phyloP scores from a whole-genome alignment of 1,139 yeast genomes.

The Kodamaea anthophila region DNA sequence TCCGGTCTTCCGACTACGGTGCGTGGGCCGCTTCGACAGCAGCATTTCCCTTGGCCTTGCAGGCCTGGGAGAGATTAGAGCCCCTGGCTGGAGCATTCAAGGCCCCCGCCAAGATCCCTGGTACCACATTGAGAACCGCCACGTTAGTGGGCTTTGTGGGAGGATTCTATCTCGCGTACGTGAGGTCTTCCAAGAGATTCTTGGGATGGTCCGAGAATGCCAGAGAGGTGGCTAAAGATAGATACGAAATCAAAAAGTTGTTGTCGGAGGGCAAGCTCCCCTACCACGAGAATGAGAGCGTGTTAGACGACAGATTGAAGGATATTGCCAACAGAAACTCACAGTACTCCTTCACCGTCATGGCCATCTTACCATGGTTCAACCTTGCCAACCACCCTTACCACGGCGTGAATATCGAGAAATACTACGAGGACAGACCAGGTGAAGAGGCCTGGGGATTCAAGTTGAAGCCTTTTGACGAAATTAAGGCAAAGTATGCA shows the following conservation, averaged over 20 bases:
- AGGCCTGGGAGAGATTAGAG: conserved; percentile 58
- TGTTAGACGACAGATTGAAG: conserved; percentile 64
- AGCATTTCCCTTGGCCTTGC: conserved; percentile 57
- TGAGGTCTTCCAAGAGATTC: conserved; percentile 61
- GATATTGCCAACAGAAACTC: conserved; percentile 78
- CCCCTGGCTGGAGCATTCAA: conserved; percentile 57
- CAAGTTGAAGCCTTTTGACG: conserved; percentile 39
- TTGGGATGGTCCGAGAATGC: conserved; percentile 74
- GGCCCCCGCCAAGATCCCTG: conserved; percentile 48
- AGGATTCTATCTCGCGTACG: conserved; percentile 68
- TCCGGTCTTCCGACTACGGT: conserved; percentile 62
- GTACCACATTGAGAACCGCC: conserved; percentile 53
- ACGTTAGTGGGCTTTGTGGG: conserved; percentile 60
- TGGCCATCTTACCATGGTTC: conserved; percentile 76
- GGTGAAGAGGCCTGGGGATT: conserved; percentile 50
- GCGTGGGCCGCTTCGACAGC: conserved; percentile 62
- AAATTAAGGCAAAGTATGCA: conserved; percentile 40
- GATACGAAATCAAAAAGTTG: conserved; percentile 66
- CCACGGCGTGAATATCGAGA: conserved; percentile 71
- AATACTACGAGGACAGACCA: conserved; percentile 61
- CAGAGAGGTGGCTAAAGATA: conserved; percentile 66
- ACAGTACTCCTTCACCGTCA: conserved; percentile 57
- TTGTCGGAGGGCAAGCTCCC: conserved; percentile 66
- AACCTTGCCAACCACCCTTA: conserved; percentile 76
- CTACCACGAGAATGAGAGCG: conserved; percentile 53